Base-by-base conservation (phyloP, 371 early-diverging fungal species). In the Neoconidiobolus thromboides region DNA sequence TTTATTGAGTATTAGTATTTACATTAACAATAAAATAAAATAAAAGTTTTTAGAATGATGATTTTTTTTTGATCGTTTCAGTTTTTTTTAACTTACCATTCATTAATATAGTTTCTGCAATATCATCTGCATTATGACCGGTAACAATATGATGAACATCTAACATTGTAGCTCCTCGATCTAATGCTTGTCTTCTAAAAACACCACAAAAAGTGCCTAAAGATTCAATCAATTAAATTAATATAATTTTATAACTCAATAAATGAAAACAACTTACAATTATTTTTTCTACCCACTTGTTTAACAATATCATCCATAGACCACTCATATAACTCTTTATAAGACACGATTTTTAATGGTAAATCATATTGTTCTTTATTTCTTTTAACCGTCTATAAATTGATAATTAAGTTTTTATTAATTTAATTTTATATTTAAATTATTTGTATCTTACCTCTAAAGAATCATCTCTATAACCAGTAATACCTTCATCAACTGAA, bases 51-150 rank as follows among this genome's bases (percentile, higher is more conserved):
- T 26, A 26, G 26, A 26, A 26, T 26, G 26, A 26, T 26, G 26
- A 26, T 26, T 26, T 26, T 26, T 26, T 26, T 26, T 26, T 26
- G 26, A 26, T 26, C 26, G 26, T 26, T 26, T 26, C 26, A 26
- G 26, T 26, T 26, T 26, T 0, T 26, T 26, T 26, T 26, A 48
- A 68, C 82, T 62, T 76, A 91, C 91, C 81, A 77, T 99, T 99
- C 95, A 99, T 93, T 60, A 99, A 71, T 2, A 99, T 89, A 1
- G 99, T 99, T 72, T 99, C 99, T 14, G 99, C 99, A 62, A 99
- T 90, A 76, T 99, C 99, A 72, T 99, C 99, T 1, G 99, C 99
- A 78, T 99, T 99, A 66, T 99, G 99, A 2, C 99, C 99, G 0
- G 99, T 99, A 3, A 97, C 95, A 65, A 99, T 95, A 68, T 92